Evolutionary conservation across 768 basidiomycete genomes (phyloP), one percentile per base, ranked within the genome.

Genomic region (Lactarius indigo): DNA sequence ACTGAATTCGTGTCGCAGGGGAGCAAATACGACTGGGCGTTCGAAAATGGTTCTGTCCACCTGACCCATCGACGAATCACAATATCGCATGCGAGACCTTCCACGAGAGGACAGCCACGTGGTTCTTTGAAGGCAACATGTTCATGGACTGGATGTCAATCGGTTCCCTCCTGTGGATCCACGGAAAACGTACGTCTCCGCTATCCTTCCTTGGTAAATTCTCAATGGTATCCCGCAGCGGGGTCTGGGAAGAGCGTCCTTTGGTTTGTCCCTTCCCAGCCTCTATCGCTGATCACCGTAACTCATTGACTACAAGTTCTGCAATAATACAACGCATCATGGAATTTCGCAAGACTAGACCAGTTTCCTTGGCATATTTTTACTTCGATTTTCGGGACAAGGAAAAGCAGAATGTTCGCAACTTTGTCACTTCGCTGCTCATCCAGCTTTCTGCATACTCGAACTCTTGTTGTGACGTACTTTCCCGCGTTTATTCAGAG

Each of bases 61-160:
- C 44, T 4, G 61, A 63, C 28, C 61, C 61, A 2, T 63, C 39
- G 1, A 30, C 33, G n/a, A 63, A 63, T 42, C 54, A 63, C 54
- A 26, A 54, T 8, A 41, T 33, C 30, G 61, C 39, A 2, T 33
- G 28, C 7, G 26, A 42, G 17, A 6, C 13, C 13, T 39, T 23
- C 17, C 39, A 56, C 12, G 5, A 39, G 12, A 54, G 62, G 9
- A 57, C 62, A 1, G 18, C 63, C 7, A 30, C 31, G n/a, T 64
- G 63, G 63, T 64, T 64, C 56, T 26, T 44, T 17, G n/a, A 35
- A 58, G 57, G 63, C 15, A 20, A 18, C 42, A 35, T 30, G 8
- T 58, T 50, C 30, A 20, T 28, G 8, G 41, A 64, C 26, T 64
- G 63, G 63, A 64, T 50, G 17, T 5, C 30, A 20, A 26, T 33